phyloP scores from a whole-genome alignment of 345 rosid species.

The Euphorbia peplus region DNA sequence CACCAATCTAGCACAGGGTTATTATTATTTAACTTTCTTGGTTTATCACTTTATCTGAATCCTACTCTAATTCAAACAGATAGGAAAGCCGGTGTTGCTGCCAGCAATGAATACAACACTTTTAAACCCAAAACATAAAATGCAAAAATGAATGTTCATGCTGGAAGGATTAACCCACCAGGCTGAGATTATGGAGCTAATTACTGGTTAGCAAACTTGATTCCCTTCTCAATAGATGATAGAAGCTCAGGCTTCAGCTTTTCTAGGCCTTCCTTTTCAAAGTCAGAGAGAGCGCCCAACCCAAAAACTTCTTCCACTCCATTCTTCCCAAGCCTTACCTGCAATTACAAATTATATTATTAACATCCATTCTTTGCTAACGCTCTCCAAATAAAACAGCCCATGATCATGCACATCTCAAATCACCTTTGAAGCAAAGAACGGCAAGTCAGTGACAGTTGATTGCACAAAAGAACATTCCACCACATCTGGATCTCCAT shows the following conservation, averaged over 20 bases:
- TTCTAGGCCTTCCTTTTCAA: constrained; percentile 64
- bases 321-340: constrained; percentile 80
- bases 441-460: constrained; percentile 66
- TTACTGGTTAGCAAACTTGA: constrained; percentile 53
- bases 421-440: constrained; percentile 80
- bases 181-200: background rate
- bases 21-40: constrained; percentile 22
- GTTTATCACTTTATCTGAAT: constrained; percentile 9
- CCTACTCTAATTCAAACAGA: constrained; percentile 22
- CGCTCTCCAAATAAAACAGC: background rate
- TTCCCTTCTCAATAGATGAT: constrained; percentile 73
- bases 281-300: constrained; percentile 72
- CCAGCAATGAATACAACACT: constrained; percentile 27
- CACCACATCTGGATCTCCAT: constrained; percentile 73
- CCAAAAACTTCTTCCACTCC: constrained; percentile 77
- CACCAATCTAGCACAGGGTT: constrained; percentile 5
- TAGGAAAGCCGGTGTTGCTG: constrained; percentile 24
- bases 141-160: constrained; percentile 17
- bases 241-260: constrained; percentile 64
- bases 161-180: background rate
- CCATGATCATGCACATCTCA: background rate
- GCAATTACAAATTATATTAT: constrained; percentile 16
- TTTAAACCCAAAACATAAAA: background rate
- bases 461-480: constrained; percentile 82
- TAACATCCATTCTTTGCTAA: background rate